Conservation (phyloP, 179 eudicot species). For the Silene coronaria region DNA sequence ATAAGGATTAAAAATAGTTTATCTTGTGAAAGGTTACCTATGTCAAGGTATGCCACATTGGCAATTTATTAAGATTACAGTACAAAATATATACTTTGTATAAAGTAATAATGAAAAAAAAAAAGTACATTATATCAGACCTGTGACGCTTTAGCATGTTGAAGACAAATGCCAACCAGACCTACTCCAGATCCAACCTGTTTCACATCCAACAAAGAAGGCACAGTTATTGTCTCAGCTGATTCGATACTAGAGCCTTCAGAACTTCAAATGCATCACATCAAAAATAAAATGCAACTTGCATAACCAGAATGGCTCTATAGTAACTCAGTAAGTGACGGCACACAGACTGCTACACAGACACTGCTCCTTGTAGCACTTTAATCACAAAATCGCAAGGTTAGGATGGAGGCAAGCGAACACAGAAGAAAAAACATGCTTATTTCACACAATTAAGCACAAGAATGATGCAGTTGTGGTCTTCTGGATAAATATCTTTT, state of each 20-base stretch:
- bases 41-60: not conserved
- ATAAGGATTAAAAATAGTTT: not conserved
- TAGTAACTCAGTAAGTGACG: not conserved
- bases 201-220: conserved; percentile 10
- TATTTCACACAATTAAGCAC: not conserved
- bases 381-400: conserved; percentile 5
- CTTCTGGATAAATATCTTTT: not conserved
- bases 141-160: conserved; percentile 67
- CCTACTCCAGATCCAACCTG: conserved; percentile 99
- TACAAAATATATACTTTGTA: not conserved
- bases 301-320: not conserved
- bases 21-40: not conserved
- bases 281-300: not conserved
- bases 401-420: conserved; percentile 5
- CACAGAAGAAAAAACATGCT: not conserved
- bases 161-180: conserved; percentile 82
- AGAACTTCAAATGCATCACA: not conserved
- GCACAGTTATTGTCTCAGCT: not conserved
- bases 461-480: not conserved
- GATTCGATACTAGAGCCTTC: not conserved
- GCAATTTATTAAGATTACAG: not conserved
- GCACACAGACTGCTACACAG: not conserved
- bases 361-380: not conserved
- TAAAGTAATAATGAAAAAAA: not conserved
- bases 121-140: conserved; percentile 25